phyloP scores from a whole-genome alignment of 2,329 filamentous ascomycete genomes.

The Ophiostoma montium region DNA sequence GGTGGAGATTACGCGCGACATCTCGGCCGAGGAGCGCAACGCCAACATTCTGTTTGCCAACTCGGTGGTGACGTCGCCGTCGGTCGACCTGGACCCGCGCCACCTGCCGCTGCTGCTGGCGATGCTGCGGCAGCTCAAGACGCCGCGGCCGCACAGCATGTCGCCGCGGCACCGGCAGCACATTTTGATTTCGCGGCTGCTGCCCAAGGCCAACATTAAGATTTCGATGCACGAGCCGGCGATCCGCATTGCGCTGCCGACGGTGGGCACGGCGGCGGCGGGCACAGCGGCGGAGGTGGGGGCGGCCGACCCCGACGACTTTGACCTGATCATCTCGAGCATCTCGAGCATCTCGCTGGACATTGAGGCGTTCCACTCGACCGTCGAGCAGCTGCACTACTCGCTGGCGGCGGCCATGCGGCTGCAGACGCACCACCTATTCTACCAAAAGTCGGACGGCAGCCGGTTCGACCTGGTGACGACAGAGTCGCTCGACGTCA shows the following conservation, averaged over 20 bases:
- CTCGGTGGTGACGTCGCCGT: conserved; percentile 88
- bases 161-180: too few species aligned
- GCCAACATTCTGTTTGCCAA: conserved; percentile 95
- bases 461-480: conserved; percentile 75
- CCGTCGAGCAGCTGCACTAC: conserved; percentile 73
- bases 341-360: conserved; percentile 90
- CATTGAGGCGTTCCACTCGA: conserved; percentile 87
- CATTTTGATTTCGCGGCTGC: conserved; percentile 69
- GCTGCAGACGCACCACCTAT: conserved; percentile 74
- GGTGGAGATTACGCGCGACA: conserved; percentile 61
- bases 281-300: too few species aligned
- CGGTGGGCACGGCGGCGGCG: conserved; percentile 54
- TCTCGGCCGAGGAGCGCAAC: conserved; percentile 69
- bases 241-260: conserved; percentile 72
- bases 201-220: conserved; percentile 90
- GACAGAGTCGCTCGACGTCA: conserved; percentile 78
- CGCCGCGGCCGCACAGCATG: conserved; percentile 7
- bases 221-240: conserved; percentile 96
- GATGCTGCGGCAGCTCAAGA: conserved; percentile 37
- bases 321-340: conserved; percentile 87
- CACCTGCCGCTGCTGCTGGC: conserved; percentile 77
- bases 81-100: conserved; percentile 80
- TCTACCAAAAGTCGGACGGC: conserved; percentile 81
- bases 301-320: conserved; percentile 52
- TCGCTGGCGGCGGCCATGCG: conserved; percentile 70